A percentile compares a stretch with the other conserved stretches of the same genome.
Evolutionary conservation across 2,329 filamentous ascomycete genomes (phyloP).

Genomic region (Ophiocordyceps camponoti-saundersi): DNA sequence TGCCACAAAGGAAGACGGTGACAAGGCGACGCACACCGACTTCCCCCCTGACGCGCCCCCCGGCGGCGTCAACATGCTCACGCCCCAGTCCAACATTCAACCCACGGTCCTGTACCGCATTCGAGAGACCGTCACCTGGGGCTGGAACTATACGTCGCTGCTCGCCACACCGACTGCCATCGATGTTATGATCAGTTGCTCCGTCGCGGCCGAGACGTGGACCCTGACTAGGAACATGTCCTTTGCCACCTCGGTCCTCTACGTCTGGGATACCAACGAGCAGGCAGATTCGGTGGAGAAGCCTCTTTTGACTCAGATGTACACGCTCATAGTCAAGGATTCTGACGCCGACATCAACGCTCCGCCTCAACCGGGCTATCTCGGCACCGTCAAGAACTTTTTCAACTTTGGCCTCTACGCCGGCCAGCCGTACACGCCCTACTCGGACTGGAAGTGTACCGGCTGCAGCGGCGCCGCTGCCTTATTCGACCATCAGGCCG

Average conservation of each 20-base stretch:
- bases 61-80: constrained; percentile 35
- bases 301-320: constrained; percentile 35
- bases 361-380: constrained; percentile 36
- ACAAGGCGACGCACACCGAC: constrained; percentile 16
- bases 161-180: constrained; percentile 40
- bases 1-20: constrained; percentile 8
- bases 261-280: constrained; percentile 40
- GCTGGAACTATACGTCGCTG: constrained; percentile 49
- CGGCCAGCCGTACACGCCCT: constrained; percentile 30
- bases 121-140: constrained; percentile 40
- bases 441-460: constrained; percentile 35
- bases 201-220: constrained; percentile 32
- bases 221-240: constrained; percentile 49
- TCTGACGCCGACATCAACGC: constrained; percentile 32
- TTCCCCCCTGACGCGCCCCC: constrained; percentile 28
- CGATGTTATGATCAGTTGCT: constrained; percentile 41
- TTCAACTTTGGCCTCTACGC: constrained; percentile 42
- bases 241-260: constrained; percentile 30
- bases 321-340: constrained; percentile 46
- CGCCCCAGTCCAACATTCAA: constrained; percentile 26
- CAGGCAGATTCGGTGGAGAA: constrained; percentile 25
- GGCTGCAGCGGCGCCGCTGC: constrained; percentile 38
- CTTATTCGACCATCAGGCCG: constrained; percentile 26
- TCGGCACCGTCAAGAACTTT: constrained; percentile 26
- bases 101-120: constrained; percentile 40